Conservation (phyloP, 257 asterid genomes). For the Solanum gracilifrons region DNA sequence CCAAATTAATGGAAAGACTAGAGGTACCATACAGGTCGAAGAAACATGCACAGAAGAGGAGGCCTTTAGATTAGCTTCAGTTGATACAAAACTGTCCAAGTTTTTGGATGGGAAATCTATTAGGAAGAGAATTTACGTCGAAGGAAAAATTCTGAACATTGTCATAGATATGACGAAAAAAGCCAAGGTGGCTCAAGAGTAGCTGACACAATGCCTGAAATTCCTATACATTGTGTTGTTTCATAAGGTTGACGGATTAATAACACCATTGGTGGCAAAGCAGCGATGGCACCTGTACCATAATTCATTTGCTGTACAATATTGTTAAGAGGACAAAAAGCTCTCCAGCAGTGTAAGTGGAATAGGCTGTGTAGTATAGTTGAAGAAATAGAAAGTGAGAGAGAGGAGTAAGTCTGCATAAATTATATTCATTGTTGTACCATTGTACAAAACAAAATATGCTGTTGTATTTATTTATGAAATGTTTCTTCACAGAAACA, state of each 20-base stretch:
- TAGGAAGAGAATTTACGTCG: conserved; percentile 67
- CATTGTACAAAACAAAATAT: background rate
- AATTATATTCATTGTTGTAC: background rate
- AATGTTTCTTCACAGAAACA: background rate
- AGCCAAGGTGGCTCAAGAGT: conserved; percentile 35
- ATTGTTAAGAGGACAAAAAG: background rate
- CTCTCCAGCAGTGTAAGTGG: background rate
- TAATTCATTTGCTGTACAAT: background rate
- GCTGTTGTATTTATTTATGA: background rate
- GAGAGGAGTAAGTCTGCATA: background rate
- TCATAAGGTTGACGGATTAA: background rate
- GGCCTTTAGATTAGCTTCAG: conserved; percentile 58
- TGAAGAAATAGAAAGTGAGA: background rate
- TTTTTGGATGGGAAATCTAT: conserved; percentile 54
- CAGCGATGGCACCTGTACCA: background rate
- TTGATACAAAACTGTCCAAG: conserved; percentile 59
- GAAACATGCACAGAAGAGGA: conserved; percentile 75
- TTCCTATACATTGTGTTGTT: background rate
- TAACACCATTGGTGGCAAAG: background rate
- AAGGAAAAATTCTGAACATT: conserved; percentile 73
- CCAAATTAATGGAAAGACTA: conserved; percentile 91
- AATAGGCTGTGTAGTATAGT: background rate
- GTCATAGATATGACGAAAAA: conserved; percentile 38
- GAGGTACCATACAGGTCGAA: conserved; percentile 82
- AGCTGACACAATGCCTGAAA: background rate